These are phyloP conservation scores for Amphibolis antarctica DNA, from an alignment of 106 monocot species.

Conservation along the genomic window DNA sequence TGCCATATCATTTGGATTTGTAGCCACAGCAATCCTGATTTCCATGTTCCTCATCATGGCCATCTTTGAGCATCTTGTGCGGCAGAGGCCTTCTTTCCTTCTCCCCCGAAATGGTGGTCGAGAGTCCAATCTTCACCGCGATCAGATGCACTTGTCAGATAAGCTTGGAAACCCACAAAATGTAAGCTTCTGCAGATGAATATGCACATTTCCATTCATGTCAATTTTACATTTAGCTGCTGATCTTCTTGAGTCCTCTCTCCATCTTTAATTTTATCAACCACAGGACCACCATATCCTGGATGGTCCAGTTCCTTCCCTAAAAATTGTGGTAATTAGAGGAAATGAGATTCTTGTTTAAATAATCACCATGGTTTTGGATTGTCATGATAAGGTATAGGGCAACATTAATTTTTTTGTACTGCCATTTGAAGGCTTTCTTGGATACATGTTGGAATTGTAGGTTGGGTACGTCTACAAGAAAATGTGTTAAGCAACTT, in stretches of 20 bases:
- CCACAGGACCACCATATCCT: no score
- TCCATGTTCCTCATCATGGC: conserved; percentile 95
- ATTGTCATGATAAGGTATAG: no score
- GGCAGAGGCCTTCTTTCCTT: conserved; percentile 23
- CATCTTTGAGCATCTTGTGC: conserved; percentile 68
- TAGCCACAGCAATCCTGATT: conserved; percentile 75
- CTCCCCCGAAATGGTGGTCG: not conserved
- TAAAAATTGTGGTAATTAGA: no score
- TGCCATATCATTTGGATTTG: conserved; percentile 80
- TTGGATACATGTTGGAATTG: no score
- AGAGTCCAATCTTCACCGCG: conserved; percentile 10
- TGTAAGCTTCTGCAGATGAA: conserved; percentile 21
- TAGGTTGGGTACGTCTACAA: no score
- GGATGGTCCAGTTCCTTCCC: no score
- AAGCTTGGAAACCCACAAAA: conserved; percentile 29
- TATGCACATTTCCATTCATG: not conserved
- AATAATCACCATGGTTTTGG: no score
- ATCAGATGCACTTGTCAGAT: conserved; percentile 13
- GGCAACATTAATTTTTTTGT: no score
- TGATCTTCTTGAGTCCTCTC: not conserved
- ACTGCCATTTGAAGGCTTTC: no score
- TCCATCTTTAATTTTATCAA: no score
- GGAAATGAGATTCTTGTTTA: no score
- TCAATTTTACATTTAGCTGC: not conserved
- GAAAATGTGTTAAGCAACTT: no score